Conservation (phyloP, 176 grass and related monocot genomes). For the sorghum (Sorghum bicolor) region DNA sequence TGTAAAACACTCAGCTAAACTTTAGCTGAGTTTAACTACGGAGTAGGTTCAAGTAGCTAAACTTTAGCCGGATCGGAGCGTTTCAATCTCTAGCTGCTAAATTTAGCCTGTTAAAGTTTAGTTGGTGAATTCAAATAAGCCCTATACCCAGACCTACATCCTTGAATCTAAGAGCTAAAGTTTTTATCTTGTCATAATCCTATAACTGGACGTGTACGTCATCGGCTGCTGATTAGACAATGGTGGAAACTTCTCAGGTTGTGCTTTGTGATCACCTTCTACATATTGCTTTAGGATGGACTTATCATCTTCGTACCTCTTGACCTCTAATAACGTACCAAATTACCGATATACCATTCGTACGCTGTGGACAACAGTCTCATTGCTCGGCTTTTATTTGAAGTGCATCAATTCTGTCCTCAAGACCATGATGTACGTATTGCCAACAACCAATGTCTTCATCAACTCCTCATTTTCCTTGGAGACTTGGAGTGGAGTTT, state of each 20-base stretch:
- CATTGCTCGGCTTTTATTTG: constrained; percentile 90
- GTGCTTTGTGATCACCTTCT: constrained; percentile 89
- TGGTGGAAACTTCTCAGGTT: constrained; percentile 74
- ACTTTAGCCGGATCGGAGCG: too few relatives aligned
- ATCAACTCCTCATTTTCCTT: constrained; percentile 34
- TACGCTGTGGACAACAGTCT: constrained; percentile 67
- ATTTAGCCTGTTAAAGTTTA: too few relatives aligned
- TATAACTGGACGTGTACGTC: too few relatives aligned
- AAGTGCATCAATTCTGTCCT: constrained; percentile 87
- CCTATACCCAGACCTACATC: too few relatives aligned
- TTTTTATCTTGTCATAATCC: too few relatives aligned
- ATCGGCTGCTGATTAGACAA: constrained; percentile 48
- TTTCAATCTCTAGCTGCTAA: too few relatives aligned
- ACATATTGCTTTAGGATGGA: constrained; percentile 90
- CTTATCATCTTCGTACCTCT: constrained; percentile 92
- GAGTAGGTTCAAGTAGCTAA: too few relatives aligned
- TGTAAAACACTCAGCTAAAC: too few relatives aligned
- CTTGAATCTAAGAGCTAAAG: too few relatives aligned
- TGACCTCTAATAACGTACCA: constrained; percentile 77
- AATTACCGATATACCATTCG: constrained; percentile 21
- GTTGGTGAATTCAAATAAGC: too few relatives aligned
- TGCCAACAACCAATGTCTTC: constrained; percentile 90
- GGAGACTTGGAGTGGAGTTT: too few relatives aligned
- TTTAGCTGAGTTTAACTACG: too few relatives aligned
- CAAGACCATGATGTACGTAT: constrained; percentile 74